Conservation (phyloP, 805 yeast genomes). For the Alloascoidea hylecoeti region DNA sequence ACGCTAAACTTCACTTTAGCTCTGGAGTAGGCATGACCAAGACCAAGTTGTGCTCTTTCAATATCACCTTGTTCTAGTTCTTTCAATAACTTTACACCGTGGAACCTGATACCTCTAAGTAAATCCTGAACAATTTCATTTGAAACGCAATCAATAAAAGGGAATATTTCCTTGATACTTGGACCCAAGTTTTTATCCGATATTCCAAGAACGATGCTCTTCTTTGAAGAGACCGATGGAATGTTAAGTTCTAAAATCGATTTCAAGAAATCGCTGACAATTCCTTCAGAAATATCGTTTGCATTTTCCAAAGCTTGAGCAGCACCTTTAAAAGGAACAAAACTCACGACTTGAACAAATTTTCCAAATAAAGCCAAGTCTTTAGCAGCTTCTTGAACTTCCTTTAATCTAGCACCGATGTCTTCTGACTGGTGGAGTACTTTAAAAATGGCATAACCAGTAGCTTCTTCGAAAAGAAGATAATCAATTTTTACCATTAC, state of each 20-base stretch:
- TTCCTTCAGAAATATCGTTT: constrained; percentile 94
- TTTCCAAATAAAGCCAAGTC: constrained; percentile 85
- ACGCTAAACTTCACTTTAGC: constrained; percentile 98
- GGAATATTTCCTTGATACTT: constrained; percentile 83
- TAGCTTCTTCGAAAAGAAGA: constrained; percentile 94
- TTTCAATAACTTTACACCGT: constrained; percentile 78
- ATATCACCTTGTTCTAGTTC: constrained; percentile 90
- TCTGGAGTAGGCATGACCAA: constrained; percentile 98
- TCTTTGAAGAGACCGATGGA: constrained; percentile 61
- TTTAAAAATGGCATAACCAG: constrained; percentile 95
- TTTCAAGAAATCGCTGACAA: constrained; percentile 85
- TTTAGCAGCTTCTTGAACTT: constrained; percentile 81
- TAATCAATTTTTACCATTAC: constrained; percentile 70
- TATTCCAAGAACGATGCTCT: constrained; percentile 70
- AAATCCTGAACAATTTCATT: constrained; percentile 91
- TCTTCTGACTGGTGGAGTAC: constrained; percentile 90
- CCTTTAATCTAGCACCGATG: constrained; percentile 81
- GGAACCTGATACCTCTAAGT: constrained; percentile 87
- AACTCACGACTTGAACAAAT: constrained; percentile 83
- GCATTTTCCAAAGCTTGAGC: constrained; percentile 99
- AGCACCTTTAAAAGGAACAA: constrained; percentile 98
- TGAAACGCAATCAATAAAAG: constrained; percentile 79
- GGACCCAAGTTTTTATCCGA: constrained; percentile 95
- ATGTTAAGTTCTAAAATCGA: constrained; percentile 80
- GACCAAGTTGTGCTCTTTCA: constrained; percentile 96